These are phyloP conservation scores for Aspergillus piperis DNA, from an alignment of 2,329 filamentous ascomycete genomes.

Conservation along the genomic window DNA sequence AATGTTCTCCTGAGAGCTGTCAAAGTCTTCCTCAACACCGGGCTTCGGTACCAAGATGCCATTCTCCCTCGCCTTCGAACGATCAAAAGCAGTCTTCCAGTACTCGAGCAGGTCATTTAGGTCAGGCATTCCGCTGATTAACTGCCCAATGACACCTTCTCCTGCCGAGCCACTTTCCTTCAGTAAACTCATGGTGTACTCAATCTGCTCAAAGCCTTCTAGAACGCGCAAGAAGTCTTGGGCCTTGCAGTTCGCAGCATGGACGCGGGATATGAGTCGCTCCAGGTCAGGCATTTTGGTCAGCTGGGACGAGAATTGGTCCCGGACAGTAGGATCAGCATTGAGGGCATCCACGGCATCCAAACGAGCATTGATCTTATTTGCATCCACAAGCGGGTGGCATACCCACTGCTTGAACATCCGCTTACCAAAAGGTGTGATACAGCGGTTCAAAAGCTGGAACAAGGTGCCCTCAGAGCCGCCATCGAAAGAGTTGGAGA, in stretches of 20 bases:
- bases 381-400: constrained; percentile 83
- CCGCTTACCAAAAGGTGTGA: constrained; percentile 95
- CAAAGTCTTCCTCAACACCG: constrained; percentile 90
- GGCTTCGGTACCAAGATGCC: constrained; percentile 81
- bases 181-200: constrained; percentile 85
- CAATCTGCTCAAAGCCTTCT: constrained; percentile 96
- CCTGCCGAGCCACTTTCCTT: constrained; percentile 68
- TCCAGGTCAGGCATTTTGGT: constrained; percentile 93
- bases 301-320: constrained; percentile 85
- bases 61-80: constrained; percentile 72
- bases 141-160: constrained; percentile 78
- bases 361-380: constrained; percentile 86
- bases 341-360: constrained; percentile 95
- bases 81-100: constrained; percentile 93
- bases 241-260: constrained; percentile 84
- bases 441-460: constrained; percentile 84
- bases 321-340: constrained; percentile 74
- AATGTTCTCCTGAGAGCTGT: constrained; percentile 75
- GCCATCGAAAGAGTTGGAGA: constrained; percentile 88
- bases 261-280: constrained; percentile 87
- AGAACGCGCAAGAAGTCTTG: constrained; percentile 92
- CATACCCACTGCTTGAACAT: constrained; percentile 97
- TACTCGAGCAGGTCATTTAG: constrained; percentile 71
- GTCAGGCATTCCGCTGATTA: constrained; percentile 84
- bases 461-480: constrained; percentile 85